Base-by-base conservation (phyloP, 345 rosid genomes). In the Rhodomyrtus tomentosa region DNA sequence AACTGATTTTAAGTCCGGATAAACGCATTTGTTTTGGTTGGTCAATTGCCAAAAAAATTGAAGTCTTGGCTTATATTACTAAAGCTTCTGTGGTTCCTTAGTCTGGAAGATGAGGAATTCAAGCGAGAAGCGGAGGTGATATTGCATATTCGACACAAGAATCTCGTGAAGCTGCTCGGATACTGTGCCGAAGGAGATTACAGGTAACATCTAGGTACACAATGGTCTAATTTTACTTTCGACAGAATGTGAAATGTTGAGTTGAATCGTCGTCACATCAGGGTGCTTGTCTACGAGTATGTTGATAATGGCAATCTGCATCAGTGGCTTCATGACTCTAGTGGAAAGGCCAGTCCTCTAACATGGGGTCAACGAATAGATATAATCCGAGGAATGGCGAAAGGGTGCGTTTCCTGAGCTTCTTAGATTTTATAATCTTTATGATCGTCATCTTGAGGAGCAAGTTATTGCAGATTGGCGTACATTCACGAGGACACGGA, bases 401-500 rank as follows among this genome's bases (percentile, higher is more conserved):
- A 93, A 91, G 98, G 96, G 98, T 92, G 62, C 36, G 84, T 51
- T 82, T 36, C 12, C 50, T 81, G 58, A 36, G 27, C 79, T 2
- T 36, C 45, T 68, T 68, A 1, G 25, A 68, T 68, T 68, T 68
- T 18, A 68, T 22, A 25, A 11, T 68, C 0, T 68, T 68, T 68
- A 68, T 68, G 10, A 68, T 36, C 0, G 14, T 22, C 36, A 0
- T 68, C 76, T 36, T 55, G 15, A 45, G 15, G 22, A 45, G 54
- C 85, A 2, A 90, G 73, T 84, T 84, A 81, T 50, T 85, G 50
- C 86, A 96, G 99, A 83, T 86, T 96, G 59, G 91, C 96, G 12
- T 96, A 95, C 89, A 91, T 94, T 84, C 98, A 94, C 20, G 95
- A 93, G 86, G 98, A 92, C 80, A 83, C 91, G 4, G 94, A 95